Percentiles rank a stretch among this genome's conserved stretches.
Conservation (phyloP, 441 rosid genomes). For the Populus hybrid region DNA sequence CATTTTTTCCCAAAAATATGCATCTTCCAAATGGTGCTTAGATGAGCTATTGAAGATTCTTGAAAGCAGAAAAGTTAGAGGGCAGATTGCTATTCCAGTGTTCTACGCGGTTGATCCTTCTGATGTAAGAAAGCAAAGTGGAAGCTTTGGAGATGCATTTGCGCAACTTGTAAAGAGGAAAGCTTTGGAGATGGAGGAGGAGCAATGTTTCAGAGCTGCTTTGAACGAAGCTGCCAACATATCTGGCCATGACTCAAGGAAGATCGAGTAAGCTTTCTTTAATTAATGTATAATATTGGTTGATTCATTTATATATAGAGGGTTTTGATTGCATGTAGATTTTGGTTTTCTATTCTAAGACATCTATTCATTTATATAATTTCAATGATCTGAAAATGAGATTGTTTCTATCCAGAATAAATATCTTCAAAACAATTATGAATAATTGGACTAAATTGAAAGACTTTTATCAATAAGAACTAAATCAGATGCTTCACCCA, state of each 20-base stretch:
- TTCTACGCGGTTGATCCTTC: not conserved
- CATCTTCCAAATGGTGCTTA: not conserved
- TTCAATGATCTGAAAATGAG: not conserved
- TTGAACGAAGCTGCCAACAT: slow-evolving; percentile 14
- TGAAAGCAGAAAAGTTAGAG: not conserved
- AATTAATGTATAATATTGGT: not conserved
- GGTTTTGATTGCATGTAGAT: not conserved
- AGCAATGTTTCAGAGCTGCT: not conserved
- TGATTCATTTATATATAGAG: not conserved
- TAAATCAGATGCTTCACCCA: not conserved
- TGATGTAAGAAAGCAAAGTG: not conserved
- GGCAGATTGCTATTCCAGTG: slow-evolving; percentile 1
- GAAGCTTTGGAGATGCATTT: slow-evolving; percentile 7
- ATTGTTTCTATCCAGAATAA: not conserved
- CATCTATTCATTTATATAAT: not conserved
- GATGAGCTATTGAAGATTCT: slow-evolving; percentile 6
- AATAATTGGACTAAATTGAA: not conserved
- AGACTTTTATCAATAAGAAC: not conserved
- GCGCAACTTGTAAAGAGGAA: not conserved
- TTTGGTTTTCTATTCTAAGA: not conserved
- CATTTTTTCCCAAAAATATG: slow-evolving; percentile 5
- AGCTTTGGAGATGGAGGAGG: not conserved
- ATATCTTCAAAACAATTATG: not conserved
- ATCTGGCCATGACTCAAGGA: not conserved
- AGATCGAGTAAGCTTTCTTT: not conserved